Percentiles rank a stretch among this genome's conserved stretches.
phyloP scores from a whole-genome alignment of 139 green algal species.

The Picochlorum sp. region DNA sequence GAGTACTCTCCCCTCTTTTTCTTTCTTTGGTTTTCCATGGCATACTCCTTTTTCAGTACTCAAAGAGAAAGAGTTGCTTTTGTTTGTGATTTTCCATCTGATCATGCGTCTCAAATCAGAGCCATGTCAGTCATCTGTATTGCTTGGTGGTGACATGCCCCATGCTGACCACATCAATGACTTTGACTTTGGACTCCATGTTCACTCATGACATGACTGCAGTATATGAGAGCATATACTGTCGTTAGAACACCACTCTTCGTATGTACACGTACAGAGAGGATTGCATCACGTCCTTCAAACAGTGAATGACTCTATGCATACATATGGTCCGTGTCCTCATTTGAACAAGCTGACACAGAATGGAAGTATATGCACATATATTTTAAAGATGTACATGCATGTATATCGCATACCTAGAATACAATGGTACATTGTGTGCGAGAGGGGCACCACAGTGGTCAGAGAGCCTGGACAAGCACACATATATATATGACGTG shows the following conservation, averaged over 20 bases:
- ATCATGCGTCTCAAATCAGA: neutral
- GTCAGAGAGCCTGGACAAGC: neutral
- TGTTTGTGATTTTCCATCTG: neutral
- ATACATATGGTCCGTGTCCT: neutral
- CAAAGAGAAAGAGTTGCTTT: neutral
- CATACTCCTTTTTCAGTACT: neutral
- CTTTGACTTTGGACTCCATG: neutral
- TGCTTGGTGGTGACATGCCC: neutral
- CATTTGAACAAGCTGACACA: neutral
- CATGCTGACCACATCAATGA: neutral
- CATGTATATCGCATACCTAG: neutral
- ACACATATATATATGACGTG: neutral
- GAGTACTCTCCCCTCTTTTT: conserved; percentile 2
- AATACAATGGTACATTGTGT: neutral
- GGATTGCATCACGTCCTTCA: no score
- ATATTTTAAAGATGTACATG: neutral
- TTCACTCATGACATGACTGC: neutral
- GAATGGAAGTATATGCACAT: neutral
- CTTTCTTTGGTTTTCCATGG: neutral
- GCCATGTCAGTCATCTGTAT: neutral
- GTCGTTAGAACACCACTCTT: neutral
- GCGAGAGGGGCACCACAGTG: no score
- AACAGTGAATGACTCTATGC: neutral
- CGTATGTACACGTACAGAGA: no score
- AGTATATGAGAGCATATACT: neutral